Base-by-base conservation (phyloP, 441 rosid genomes). In the Erysimum cheiri region DNA sequence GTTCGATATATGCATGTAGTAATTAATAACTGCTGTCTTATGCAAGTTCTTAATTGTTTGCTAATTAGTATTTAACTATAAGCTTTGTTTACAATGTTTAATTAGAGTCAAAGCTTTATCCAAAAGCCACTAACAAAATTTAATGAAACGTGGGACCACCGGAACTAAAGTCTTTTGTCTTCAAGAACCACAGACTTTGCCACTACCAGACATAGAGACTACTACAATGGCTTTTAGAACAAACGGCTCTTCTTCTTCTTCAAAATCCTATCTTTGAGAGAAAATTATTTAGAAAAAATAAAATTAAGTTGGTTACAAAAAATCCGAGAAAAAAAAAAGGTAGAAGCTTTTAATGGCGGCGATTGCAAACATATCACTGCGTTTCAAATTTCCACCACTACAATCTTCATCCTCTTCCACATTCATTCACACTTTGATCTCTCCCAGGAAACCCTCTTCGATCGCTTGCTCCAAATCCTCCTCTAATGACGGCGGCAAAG, bases 381-480 rank as follows among this genome's bases (percentile, higher is more conserved):
- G 75, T 24, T 76, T 76, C 67, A 70, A 75, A 29, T 70, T 70
- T 76, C 67, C 62, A 33, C 71, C 67, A 41, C 28, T 24, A 49
- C 64, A 40, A 39, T 63, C 74, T 39, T 49, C 48, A 3, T 62
- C 62, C 12, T 73, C 79, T 13, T 69, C 80, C 39, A 70, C 59
- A 76, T 67, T 67, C 75, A 32, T 22, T 22, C 24, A 69, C 77
- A 35, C 50, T 55, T 29, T 17, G 7, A 46, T 64, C 36, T 63
- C 74, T 13, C 26, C 52, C 3, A 76, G 53, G 33, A 81, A 75
- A 57, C 61, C 64, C 22, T 49, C 73, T 19, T 64, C 73, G 29
- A 40, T 83, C 65, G 56, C 75, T 58, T 85, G 85, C 73, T 83
- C 91, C 14, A 80, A 79, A 37, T 35, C 81, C 8, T 39, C 75